Base-by-base conservation (phyloP, 1,284 basidiomycete genomes). In the Tilletia walkeri region DNA sequence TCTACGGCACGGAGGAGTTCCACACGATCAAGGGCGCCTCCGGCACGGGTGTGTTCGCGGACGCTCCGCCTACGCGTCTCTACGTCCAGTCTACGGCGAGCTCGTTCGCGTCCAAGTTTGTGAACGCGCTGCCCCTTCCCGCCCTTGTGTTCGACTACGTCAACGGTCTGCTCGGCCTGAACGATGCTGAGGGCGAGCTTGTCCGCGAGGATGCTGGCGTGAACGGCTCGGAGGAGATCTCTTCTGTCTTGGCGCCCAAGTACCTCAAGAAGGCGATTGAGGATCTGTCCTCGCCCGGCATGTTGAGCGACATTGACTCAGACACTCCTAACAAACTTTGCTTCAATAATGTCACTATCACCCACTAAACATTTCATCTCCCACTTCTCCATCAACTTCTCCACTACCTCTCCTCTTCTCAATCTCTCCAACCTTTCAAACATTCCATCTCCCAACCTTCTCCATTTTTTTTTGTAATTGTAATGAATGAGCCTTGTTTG, bases 201-300 rank as follows among this genome's bases (percentile, higher is more conserved):
- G 73, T 75, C 67, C 66, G 72, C 63, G 65, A 80, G 59, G 78
- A 78, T 30, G 24, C 24, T 30, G 24, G 24, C 24, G 24, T 30
- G 5, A 78, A 77, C 47, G 69, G 78, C 14, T 74, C 80, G 65
- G 49, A 72, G 18, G 69, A 80, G 69, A 80, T 67, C 77, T 93
- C 50, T 87, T 89, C 75, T 66, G 76, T 78, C 1, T 67, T 83
- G 24, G 38, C 69, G 0, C 90, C 93, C 30, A 76, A 82, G 30
- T 88, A 90, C 82, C 85, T 95, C 76, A 94, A 92, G 90, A 86
- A 88, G 78, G 90, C 91, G 4, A 80, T 95, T 54, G 69, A 90
- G 70, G 86, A 84, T 20, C 86, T 95, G 16, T 86, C 90, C 30
- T 89, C 87, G 68, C 77, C 80, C n/a, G 88, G 85, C 71, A 73